Evolutionary conservation across 129 eudicot species (phyloP).

Genomic region (Artemisia argyi): DNA sequence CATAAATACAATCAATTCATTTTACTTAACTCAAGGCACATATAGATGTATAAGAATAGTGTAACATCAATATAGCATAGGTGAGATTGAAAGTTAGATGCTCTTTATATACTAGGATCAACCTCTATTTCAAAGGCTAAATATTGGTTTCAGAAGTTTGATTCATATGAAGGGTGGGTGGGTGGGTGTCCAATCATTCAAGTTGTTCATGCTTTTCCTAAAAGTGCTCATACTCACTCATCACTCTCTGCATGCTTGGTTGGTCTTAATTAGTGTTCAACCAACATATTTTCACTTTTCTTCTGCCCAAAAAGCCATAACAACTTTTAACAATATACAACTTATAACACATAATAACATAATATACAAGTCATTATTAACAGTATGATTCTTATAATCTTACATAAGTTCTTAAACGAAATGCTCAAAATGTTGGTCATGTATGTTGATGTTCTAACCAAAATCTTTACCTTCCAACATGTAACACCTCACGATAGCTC

Average conservation of each 20-base stretch:
- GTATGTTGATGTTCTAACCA: not conserved
- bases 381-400: not conserved
- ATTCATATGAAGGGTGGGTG: slow-evolving; percentile 33
- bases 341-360: slow-evolving; percentile 12
- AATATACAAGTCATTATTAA: not conserved
- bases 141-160: slow-evolving; percentile 8
- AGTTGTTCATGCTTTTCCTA: slow-evolving; percentile 39
- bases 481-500: not conserved
- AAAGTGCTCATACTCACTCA: slow-evolving; percentile 42
- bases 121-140: slow-evolving; percentile 13
- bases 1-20: slow-evolving; percentile 20
- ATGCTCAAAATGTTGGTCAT: not conserved
- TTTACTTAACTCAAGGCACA: slow-evolving; percentile 24
- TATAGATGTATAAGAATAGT: not conserved
- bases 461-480: not conserved
- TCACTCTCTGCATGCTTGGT: slow-evolving; percentile 50
- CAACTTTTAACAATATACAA: not conserved
- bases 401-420: not conserved
- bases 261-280: slow-evolving; percentile 38
- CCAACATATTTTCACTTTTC: slow-evolving; percentile 29
- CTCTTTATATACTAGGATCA: slow-evolving; percentile 24
- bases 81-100: slow-evolving; percentile 22
- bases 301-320: slow-evolving; percentile 29
- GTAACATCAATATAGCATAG: slow-evolving; percentile 8
- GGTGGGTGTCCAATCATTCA: slow-evolving; percentile 43